Evolutionary conservation across 164 flowering plant genomes (phyloP), one percentile per base, ranked within the genome.

Genomic region (Chloranthus sessilifolius): DNA sequence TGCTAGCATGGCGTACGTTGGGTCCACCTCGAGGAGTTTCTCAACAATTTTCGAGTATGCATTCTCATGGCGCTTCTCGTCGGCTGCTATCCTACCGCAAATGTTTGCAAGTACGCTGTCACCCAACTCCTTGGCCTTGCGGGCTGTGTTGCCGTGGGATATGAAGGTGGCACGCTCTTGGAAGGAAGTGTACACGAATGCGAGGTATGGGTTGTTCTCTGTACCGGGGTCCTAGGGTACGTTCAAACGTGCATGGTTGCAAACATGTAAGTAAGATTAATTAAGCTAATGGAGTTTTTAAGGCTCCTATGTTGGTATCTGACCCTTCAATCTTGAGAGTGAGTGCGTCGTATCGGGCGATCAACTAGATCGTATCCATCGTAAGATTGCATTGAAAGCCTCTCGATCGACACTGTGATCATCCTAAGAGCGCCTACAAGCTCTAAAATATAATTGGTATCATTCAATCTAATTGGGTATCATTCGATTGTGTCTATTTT

Each of bases 11-110:
- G 78, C 66, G 47, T 62, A 71, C 35, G 64, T 56, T 7, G 75
- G 75, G 54, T 74, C 79, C 21, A 74, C 42, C 47, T 67, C 72
- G 15, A 68, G 60, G 1, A 74, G 69, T 53, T 70, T 74, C 55
- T 57, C 40, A 3, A 58, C 40, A 22, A 51, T 59, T 45, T 36
- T 59, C 25, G 52, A 10, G 57, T 59, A 69, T 21, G 70, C 74
- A 6, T 16, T 63, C 37, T 74, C 79, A 25, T 74, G 79, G 47
- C 79, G 75, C 55, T 68, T 71, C 64, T 74, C 76, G 33, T 74
- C 76, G 0, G 73, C 50, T 0, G 75, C 79, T 23, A 74, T 74
- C 3, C 59, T 65, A 0, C 79, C 79, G 31, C 75, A 74, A 24
- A 74, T 65, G 28, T 62, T 63, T 10, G 79, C 76, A 14, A 74